Base-by-base conservation (phyloP, 2,329 filamentous ascomycete genomes). In the Diaporthe ilicicola region DNA sequence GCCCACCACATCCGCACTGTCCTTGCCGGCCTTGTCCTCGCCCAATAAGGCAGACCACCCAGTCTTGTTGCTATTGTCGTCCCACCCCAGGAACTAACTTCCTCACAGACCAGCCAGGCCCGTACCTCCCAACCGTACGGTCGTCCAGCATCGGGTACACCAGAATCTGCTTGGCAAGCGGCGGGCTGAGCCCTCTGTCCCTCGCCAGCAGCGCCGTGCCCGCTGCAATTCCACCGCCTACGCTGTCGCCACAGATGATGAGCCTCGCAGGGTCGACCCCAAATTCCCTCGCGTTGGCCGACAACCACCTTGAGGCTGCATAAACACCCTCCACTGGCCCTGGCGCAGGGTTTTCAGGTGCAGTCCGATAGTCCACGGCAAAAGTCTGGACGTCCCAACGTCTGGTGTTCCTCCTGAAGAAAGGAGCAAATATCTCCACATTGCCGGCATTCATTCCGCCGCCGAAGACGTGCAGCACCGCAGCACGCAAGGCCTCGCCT, bases 361-460 rank as follows among this genome's bases (percentile, higher is more conserved):
- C 84, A 13, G 86, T 78, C 0, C 84, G 76, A 73, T 87, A 86
- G 59, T 84, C 84, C 5, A 85, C 81, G 71, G 83, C 61, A n/a
- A 70, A 64, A 6, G 59, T 55, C 39, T 70, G 68, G 6, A 68
- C 42, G 29, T 39, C 68, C 37, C 61, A 61, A 17, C 42, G 12
- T 8, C 15, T 54, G 12, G 55, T 55, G 55, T 44, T 54, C 19
- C 48, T 27, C 24, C 7, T 17, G 17, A 50, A 32, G 2, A 39
- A 1, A 6, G 42, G 53, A 8, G 7, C 19, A 70, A 73, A 42
- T 32, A 64, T 13, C 39, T 70, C 55, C 68, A 74, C 15, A n/a
- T 34, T 68, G 48, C 62, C 37, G 13, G 34, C 37, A 24, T 68
- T n/a, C 46, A 70, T 56, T 13, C 71, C 62, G 59, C 68, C 62